Base-by-base conservation (phyloP, 148 eudicot genomes). In the Rhododendron kiyosumense region DNA sequence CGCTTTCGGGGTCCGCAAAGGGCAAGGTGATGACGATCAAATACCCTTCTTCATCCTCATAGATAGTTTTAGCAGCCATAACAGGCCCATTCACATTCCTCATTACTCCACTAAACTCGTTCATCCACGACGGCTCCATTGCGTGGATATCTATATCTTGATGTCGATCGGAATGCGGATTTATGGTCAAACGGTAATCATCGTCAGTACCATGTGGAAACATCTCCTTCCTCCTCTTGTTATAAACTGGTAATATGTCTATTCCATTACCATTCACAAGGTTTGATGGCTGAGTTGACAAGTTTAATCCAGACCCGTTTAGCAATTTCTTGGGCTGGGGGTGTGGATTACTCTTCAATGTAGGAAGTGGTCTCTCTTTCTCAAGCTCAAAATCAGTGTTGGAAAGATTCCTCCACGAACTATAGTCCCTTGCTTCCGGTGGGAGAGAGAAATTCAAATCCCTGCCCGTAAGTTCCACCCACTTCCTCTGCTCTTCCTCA, bases 21-120 rank as follows among this genome's bases (percentile, higher is more conserved):
- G 98, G 98, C 63, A 94, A 88, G 38, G 92, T 90, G 74, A 94
- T 82, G 61, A 94, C 73, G 18, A 94, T 89, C 30, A 94, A 86
- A 82, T 90, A 93, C 22, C 96, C 98, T 84, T 92, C 92, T 43
- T 94, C 94, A 48, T 94, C 98, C 82, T 94, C 96, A n/a, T 94
- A 94, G 28, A 94, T 91, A 4, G 94, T 89, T 85, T 93, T 94
- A 8, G 98, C 96, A 87, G 93, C 93, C 11, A 94, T 94, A 26
- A 93, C 96, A 1, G 98, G 98, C 41, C 98, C 98, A 78, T 87
- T 85, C 3, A 91, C 89, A 73, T 91, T 90, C 85, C 87, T 93
- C 98, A 94, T 94, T 65, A 92, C 96, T 82, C 98, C 98, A 48
- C 91, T 89, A 85, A 93, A 94, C 84, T 94, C 96, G 0, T 81